phyloP scores from a whole-genome alignment of 768 basidiomycete species.

The Obba rivulosa region DNA sequence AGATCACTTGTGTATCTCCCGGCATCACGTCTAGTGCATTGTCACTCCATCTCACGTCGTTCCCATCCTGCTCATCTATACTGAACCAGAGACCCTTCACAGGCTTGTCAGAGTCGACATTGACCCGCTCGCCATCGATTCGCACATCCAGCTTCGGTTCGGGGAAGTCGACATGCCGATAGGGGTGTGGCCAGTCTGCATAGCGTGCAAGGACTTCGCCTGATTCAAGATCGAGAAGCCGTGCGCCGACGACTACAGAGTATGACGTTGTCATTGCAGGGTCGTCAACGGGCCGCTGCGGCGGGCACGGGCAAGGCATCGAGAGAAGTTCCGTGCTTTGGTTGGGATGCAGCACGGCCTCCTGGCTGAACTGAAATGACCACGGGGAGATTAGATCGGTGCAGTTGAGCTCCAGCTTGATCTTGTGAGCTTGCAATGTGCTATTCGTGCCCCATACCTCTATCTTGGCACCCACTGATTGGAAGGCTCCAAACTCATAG shows the following conservation, averaged over 20 bases:
- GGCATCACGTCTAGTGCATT: slow-evolving; percentile 87
- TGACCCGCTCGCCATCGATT: slow-evolving; percentile 48
- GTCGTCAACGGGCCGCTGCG: background rate
- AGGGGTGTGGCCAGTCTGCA: slow-evolving; percentile 57
- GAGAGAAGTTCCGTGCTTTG: slow-evolving; percentile 34
- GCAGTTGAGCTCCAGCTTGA: slow-evolving; percentile 53
- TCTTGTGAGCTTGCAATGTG: slow-evolving; percentile 49
- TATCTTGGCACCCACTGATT: slow-evolving; percentile 58
- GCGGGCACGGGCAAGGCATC: slow-evolving; percentile 22
- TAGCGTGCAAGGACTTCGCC: slow-evolving; percentile 59
- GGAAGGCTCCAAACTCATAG: slow-evolving; percentile 46
- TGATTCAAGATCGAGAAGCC: slow-evolving; percentile 45
- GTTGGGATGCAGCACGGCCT: slow-evolving; percentile 31
- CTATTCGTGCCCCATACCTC: slow-evolving; percentile 88
- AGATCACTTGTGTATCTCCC: slow-evolving; percentile 67
- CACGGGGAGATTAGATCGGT: slow-evolving; percentile 50
- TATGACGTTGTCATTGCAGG: slow-evolving; percentile 16
- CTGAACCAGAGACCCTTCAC: slow-evolving; percentile 84
- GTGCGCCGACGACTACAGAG: slow-evolving; percentile 62
- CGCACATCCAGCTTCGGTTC: slow-evolving; percentile 19
- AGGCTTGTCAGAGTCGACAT: slow-evolving; percentile 49
- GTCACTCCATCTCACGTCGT: slow-evolving; percentile 61
- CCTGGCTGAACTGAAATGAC: slow-evolving; percentile 13
- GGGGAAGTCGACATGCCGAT: slow-evolving; percentile 24
- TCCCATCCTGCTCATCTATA: slow-evolving; percentile 45